Evolutionary conservation across 441 rosid genomes (phyloP).

Genomic region (Flueggea neowawraea): DNA sequence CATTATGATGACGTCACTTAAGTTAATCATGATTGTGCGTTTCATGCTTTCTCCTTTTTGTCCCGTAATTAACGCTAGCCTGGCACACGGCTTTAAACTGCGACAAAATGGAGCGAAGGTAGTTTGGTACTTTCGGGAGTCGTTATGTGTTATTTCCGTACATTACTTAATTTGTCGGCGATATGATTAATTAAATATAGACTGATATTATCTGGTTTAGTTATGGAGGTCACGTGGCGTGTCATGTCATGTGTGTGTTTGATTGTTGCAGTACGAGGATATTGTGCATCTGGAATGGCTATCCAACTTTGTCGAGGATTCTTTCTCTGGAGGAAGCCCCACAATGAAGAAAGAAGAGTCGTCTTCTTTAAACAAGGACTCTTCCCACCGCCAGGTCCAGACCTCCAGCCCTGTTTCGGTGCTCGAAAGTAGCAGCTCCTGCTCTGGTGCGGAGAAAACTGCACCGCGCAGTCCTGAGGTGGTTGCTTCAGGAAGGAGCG

Average conservation of each 20-base stretch:
- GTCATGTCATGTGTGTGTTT: neutral
- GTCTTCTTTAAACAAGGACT: slow-evolving; percentile 31
- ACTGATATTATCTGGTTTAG: slow-evolving; percentile 13
- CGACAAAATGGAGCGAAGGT: slow-evolving; percentile 1
- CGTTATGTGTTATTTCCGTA: neutral
- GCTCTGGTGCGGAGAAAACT: slow-evolving; percentile 52
- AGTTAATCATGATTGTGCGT: neutral
- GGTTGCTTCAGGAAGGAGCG: slow-evolving; percentile 39
- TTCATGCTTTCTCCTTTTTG: neutral
- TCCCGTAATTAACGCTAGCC: neutral
- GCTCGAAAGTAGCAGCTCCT: slow-evolving; percentile 90
- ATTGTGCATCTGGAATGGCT: slow-evolving; percentile 87
- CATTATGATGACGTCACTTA: neutral
- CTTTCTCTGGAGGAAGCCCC: slow-evolving; percentile 65
- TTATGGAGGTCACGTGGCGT: slow-evolving; percentile 35
- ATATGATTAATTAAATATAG: slow-evolving; percentile 8
- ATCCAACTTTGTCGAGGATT: slow-evolving; percentile 68
- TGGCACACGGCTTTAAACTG: neutral
- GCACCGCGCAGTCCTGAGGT: slow-evolving; percentile 33
- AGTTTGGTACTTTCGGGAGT: slow-evolving; percentile 2
- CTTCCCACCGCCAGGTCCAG: slow-evolving; percentile 44
- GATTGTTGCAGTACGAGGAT: slow-evolving; percentile 69
- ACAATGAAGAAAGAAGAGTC: slow-evolving; percentile 45
- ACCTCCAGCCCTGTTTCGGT: slow-evolving; percentile 92
- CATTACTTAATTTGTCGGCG: slow-evolving; percentile 32